These are phyloP conservation scores for Talaromyces adpressus DNA, from an alignment of 495 filamentous ascomycete genomes.

Conservation along the genomic window DNA sequence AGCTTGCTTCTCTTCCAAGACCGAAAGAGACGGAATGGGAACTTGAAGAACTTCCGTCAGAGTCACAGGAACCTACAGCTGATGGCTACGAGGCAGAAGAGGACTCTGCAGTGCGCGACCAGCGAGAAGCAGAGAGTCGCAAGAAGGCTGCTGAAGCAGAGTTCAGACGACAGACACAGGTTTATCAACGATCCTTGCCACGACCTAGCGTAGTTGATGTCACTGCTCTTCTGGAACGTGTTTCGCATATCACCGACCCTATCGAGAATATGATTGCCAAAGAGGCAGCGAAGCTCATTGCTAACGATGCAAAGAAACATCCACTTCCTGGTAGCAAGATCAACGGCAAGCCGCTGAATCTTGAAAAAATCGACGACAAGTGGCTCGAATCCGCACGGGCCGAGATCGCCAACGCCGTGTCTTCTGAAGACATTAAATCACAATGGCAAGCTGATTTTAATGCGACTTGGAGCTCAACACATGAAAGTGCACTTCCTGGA, in stretches of 20 bases:
- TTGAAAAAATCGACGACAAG: conserved; percentile 65
- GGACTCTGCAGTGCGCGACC: conserved; percentile 78
- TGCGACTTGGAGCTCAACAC: conserved; percentile 58
- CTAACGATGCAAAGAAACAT: conserved; percentile 70
- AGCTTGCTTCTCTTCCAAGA: conserved; percentile 79
- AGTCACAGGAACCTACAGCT: conserved; percentile 55
- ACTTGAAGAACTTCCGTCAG: conserved; percentile 78
- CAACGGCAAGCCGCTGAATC: conserved; percentile 47
- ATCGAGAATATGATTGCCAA: conserved; percentile 56
- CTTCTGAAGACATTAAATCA: conserved; percentile 35
- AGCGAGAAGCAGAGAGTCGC: conserved; percentile 56
- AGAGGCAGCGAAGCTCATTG: conserved; percentile 73
- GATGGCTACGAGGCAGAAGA: conserved; percentile 58
- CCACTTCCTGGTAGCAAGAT: conserved; percentile 60
- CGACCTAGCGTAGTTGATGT: conserved; percentile 70
- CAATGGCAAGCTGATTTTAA: conserved; percentile 53
- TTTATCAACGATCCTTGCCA: conserved; percentile 77
- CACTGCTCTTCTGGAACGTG: conserved; percentile 55
- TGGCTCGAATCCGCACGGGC: conserved; percentile 66
- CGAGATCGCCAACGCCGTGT: conserved; percentile 66
- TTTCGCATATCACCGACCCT: conserved; percentile 45
- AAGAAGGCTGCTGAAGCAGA: conserved; percentile 71
- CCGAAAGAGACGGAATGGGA: conserved; percentile 90
- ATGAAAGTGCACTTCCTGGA: conserved; percentile 59
- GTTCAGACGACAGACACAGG: conserved; percentile 77